A percentile compares a stretch with the other conserved stretches of the same genome.
These are phyloP conservation scores for Candida parachauliodes DNA, from an alignment of 805 yeast genomes.

Conservation along the genomic window DNA sequence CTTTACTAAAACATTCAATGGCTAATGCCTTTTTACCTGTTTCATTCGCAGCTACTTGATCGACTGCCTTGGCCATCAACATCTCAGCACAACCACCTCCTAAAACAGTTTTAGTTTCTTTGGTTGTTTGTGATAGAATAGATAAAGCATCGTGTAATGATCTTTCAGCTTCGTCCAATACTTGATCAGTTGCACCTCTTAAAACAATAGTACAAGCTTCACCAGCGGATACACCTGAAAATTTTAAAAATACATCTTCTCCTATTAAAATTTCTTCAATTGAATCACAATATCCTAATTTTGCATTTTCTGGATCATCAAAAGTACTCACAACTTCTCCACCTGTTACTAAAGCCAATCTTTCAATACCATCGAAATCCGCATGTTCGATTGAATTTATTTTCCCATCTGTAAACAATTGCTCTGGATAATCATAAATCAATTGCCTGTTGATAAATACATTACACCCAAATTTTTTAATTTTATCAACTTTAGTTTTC, in stretches of 20 bases:
- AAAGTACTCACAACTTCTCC: constrained; percentile 98
- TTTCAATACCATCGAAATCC: constrained; percentile 96
- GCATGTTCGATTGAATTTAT: constrained; percentile 96
- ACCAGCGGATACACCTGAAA: constrained; percentile 93
- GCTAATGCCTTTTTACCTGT: constrained; percentile 94
- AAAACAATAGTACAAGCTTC: constrained; percentile 94
- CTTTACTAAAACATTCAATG: constrained; percentile 89
- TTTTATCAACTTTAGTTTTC: constrained; percentile 85
- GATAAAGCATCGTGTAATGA: constrained; percentile 90
- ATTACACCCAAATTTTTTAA: constrained; percentile 80
- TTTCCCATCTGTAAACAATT: constrained; percentile 79
- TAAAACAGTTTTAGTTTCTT: constrained; percentile 83
- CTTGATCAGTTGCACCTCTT: constrained; percentile 54
- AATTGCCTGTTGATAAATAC: constrained; percentile 94
- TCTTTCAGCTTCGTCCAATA: constrained; percentile 46
- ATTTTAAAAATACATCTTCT: constrained; percentile 84
- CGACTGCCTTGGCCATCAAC: constrained; percentile 98
- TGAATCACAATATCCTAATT: constrained; percentile 80
- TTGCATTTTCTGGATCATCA: constrained; percentile 84
- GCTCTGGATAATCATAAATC: constrained; percentile 98
- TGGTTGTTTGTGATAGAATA: constrained; percentile 91
- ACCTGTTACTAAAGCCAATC: constrained; percentile 94
- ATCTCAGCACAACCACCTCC: constrained; percentile 90
- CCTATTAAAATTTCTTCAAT: constrained; percentile 94
- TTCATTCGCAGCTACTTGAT: constrained; percentile 84